Conservation (phyloP, 257 asterid species). For the Fraxinus pennsylvanica region DNA sequence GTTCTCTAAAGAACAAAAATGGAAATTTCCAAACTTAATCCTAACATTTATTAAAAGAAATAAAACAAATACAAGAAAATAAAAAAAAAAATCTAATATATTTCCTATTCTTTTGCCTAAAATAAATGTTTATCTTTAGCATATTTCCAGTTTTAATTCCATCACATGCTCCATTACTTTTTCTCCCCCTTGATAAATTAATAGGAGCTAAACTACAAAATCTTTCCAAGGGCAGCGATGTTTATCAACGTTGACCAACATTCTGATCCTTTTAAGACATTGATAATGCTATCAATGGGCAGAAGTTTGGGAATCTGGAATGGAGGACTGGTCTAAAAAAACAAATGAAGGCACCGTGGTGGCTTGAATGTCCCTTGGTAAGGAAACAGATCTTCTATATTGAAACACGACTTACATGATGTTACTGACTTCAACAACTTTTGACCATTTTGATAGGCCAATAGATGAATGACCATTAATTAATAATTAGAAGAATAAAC, state of each 20-base stretch:
- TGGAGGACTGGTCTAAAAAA: not conserved
- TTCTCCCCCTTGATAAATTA: too few relatives aligned
- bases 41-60: too few relatives aligned
- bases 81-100: too few relatives aligned
- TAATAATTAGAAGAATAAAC: not conserved
- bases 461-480: not conserved
- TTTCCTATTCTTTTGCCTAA: too few relatives aligned
- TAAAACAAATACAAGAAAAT: too few relatives aligned
- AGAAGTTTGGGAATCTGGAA: not conserved
- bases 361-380: not conserved
- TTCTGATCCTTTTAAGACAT: not conserved
- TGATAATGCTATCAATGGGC: not conserved
- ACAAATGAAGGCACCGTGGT: too few relatives aligned
- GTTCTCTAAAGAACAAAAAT: not conserved
- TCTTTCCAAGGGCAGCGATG: not conserved
- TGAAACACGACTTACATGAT: not conserved
- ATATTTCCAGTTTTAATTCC: too few relatives aligned
- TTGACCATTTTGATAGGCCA: not conserved
- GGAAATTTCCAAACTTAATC: not conserved
- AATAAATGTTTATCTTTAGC: too few relatives aligned
- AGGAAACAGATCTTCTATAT: not conserved
- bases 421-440: not conserved
- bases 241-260: not conserved
- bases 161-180: too few relatives aligned
- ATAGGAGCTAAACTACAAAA: not conserved